Conservation (phyloP, 2,329 filamentous ascomycete genomes). For the Penicillium vulpinum region DNA sequence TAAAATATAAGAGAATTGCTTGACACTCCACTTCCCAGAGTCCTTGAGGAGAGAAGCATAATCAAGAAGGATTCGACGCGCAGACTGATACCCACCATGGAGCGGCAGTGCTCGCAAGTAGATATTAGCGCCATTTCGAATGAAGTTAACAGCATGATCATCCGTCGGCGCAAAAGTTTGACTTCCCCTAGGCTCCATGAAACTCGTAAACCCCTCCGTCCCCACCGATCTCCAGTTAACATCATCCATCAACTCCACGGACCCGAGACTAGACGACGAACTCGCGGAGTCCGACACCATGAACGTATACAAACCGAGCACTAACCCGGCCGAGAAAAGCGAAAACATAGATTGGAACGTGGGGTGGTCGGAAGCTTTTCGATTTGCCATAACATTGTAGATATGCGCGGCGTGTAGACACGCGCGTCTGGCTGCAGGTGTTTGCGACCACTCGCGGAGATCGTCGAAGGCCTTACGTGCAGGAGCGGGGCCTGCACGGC, state of each 20-base stretch:
- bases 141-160: constrained; percentile 44
- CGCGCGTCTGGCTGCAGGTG: constrained; percentile 51
- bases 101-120: constrained; percentile 51
- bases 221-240: constrained; percentile 53
- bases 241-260: constrained; percentile 51
- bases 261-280: constrained; percentile 26
- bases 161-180: constrained; percentile 31
- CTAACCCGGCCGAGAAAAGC: constrained; percentile 53
- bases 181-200: constrained; percentile 36
- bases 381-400: constrained; percentile 52
- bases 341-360: constrained; percentile 53
- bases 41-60: constrained; percentile 56
- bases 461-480: constrained; percentile 53
- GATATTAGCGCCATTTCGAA: constrained; percentile 51
- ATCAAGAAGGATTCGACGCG: constrained; percentile 53
- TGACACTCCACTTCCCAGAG: constrained; percentile 53
- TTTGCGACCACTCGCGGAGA: constrained; percentile 54
- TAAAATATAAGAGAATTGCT: constrained; percentile 53
- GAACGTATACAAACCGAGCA: constrained; percentile 55
- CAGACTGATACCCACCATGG: constrained; percentile 53
- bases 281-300: constrained; percentile 40
- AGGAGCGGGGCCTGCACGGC: constrained; percentile 49
- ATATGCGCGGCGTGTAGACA: constrained; percentile 56
- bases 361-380: constrained; percentile 54
- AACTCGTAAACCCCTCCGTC: constrained; percentile 47